Percentiles rank a stretch among this genome's conserved stretches.
These are phyloP conservation scores for Skeletonema marinoi DNA, from an alignment of 108 stramenopile genomes.

Conservation along the genomic window DNA sequence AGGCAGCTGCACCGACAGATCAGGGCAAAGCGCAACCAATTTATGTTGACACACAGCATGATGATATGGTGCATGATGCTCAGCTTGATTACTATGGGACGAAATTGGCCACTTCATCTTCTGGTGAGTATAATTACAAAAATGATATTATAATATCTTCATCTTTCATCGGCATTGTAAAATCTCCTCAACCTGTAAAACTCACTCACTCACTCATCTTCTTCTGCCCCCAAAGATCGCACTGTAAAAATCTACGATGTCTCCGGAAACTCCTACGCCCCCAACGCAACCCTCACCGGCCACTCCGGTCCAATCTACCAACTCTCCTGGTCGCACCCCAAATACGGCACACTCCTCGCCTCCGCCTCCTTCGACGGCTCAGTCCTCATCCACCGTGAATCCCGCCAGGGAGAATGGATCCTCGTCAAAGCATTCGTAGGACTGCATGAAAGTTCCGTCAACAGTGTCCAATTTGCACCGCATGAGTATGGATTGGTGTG, in stretches of 20 bases:
- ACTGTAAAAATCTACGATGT: conserved; percentile 95
- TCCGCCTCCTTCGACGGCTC: conserved; percentile 90
- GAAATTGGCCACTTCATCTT: conserved; percentile 92
- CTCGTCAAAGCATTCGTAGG: conserved; percentile 66
- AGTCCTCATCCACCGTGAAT: conserved; percentile 88
- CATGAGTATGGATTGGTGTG: conserved; percentile 84
- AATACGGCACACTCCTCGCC: conserved; percentile 87
- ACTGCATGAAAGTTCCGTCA: conserved; percentile 79
- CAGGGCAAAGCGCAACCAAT: conserved; percentile 43
- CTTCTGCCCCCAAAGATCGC: conserved; percentile 57
- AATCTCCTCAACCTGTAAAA: background rate
- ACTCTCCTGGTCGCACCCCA: conserved; percentile 95
- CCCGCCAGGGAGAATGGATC: conserved; percentile 80
- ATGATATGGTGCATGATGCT: conserved; percentile 95
- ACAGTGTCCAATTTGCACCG: conserved; percentile 85
- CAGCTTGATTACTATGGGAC: conserved; percentile 95
- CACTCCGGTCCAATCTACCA: conserved; percentile 96
- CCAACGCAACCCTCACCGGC: conserved; percentile 79
- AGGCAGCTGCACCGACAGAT: conserved; percentile 7
- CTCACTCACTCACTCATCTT: background rate
- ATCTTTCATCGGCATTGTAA: background rate
- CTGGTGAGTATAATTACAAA: conserved; percentile 51
- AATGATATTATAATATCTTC: background rate
- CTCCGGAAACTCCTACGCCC: conserved; percentile 73
- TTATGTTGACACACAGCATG: conserved; percentile 92